Percentiles rank a stretch among this genome's conserved stretches.
Evolutionary conservation across 495 filamentous ascomycete genomes (phyloP).

Genomic region (Sphaerosporella brunnea): DNA sequence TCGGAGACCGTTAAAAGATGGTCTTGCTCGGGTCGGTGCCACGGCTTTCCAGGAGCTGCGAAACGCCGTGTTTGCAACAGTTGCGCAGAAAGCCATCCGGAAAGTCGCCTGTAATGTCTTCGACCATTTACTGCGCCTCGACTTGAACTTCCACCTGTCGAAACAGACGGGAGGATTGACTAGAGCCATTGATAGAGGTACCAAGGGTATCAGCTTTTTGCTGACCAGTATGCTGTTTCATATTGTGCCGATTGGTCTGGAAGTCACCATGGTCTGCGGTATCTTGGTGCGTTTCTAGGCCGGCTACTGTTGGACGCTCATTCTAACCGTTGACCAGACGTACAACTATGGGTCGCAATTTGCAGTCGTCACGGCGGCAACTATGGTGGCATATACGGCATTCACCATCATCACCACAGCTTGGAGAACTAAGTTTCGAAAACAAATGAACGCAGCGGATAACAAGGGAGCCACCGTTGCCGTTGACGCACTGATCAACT

Average conservation of each 20-base stretch:
- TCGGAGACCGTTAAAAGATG: slow-evolving; percentile 38
- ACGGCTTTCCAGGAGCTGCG: slow-evolving; percentile 77
- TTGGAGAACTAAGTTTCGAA: slow-evolving; percentile 91
- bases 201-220: slow-evolving; percentile 93
- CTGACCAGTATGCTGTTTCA: slow-evolving; percentile 98
- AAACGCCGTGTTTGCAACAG: slow-evolving; percentile 91
- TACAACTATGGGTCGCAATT: slow-evolving; percentile 89
- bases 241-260: slow-evolving; percentile 78
- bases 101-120: slow-evolving; percentile 83
- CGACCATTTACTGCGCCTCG: slow-evolving; percentile 69
- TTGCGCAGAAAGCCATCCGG: slow-evolving; percentile 91
- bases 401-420: slow-evolving; percentile 92
- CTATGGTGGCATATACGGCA: slow-evolving; percentile 82
- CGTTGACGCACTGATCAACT: slow-evolving; percentile 91
- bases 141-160: slow-evolving; percentile 81
- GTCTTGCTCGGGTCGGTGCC: slow-evolving; percentile 68
- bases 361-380: slow-evolving; percentile 72
- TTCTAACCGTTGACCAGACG: slow-evolving; percentile 35
- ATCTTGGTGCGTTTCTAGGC: slow-evolving; percentile 52
- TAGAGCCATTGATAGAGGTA: slow-evolving; percentile 86
- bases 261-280: slow-evolving; percentile 86
- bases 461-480: slow-evolving; percentile 90
- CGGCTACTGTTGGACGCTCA: not conserved
- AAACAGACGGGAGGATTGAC: slow-evolving; percentile 91
- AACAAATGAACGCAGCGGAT: slow-evolving; percentile 86